phyloP scores from a whole-genome alignment of 768 basidiomycete species.

The Mycena alexandri region DNA sequence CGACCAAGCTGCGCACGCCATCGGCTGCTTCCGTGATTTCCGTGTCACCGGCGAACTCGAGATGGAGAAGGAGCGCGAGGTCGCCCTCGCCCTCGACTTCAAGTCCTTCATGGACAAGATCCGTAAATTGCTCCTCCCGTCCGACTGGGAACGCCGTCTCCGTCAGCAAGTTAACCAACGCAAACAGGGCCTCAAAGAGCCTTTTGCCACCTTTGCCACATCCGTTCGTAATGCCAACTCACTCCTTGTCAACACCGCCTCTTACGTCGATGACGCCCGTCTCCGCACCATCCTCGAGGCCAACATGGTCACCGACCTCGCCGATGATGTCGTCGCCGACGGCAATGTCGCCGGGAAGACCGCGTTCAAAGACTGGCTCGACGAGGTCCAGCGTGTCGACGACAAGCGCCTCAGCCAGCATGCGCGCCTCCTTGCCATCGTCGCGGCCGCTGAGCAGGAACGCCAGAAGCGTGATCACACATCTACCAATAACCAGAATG shows the following conservation, averaged over 20 bases:
- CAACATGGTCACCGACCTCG: conserved; percentile 1
- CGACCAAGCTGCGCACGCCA: not conserved
- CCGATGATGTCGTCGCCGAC: not conserved
- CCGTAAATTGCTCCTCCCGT: not conserved
- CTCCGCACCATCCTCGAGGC: not conserved
- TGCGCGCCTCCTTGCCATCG: not conserved
- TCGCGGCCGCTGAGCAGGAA: not conserved
- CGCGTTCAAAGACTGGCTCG: not conserved
- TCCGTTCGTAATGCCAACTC: not conserved
- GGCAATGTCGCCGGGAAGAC: not conserved
- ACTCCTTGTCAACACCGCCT: not conserved
- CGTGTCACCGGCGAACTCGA: conserved; percentile 5
- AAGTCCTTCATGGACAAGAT: not conserved
- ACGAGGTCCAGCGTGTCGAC: not conserved
- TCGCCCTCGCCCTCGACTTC: not conserved
- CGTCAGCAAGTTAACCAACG: not conserved
- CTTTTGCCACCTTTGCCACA: not conserved
- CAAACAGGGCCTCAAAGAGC: not conserved
- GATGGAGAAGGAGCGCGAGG: not conserved
- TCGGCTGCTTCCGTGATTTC: conserved; percentile 12
- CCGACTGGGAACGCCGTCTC: not conserved
- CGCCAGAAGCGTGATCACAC: no score
- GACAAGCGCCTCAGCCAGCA: no score
- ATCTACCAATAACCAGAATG: not conserved
- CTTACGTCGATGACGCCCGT: not conserved